phyloP scores from a whole-genome alignment of 768 basidiomycete genomes.

The Rubroboletus pulcherrimus region DNA sequence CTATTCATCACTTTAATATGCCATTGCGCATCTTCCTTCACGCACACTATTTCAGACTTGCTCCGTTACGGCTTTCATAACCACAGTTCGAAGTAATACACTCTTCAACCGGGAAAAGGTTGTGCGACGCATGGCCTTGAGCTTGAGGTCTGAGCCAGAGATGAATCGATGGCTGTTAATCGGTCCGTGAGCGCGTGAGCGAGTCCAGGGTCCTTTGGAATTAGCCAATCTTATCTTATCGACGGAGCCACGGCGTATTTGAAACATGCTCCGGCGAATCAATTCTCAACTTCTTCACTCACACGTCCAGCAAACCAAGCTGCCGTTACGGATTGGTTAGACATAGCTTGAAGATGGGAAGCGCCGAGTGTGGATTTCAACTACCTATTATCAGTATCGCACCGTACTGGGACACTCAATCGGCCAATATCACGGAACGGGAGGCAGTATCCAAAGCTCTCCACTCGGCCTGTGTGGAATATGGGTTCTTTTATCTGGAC shows the following conservation, averaged over 20 bases:
- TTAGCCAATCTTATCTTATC: conserved; percentile 19
- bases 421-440: conserved; percentile 30
- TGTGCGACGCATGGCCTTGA: background rate
- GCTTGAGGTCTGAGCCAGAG: background rate
- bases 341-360: conserved; percentile 10
- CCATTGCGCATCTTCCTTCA: background rate
- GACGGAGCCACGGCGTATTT: background rate
- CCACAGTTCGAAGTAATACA: background rate
- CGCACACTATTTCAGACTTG: background rate
- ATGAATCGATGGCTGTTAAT: background rate
- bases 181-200: background rate
- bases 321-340: background rate
- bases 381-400: conserved; percentile 74
- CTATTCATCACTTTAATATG: conserved; percentile 20
- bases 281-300: background rate
- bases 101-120: background rate
- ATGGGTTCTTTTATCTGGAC: conserved; percentile 89
- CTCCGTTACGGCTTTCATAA: background rate
- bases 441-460: conserved; percentile 52
- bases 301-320: background rate
- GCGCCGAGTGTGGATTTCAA: conserved; percentile 4
- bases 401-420: conserved; percentile 50
- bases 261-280: background rate
- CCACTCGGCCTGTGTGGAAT: conserved; percentile 70
- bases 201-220: background rate